phyloP scores from a whole-genome alignment of 2,329 filamentous ascomycete genomes.

The Ampelomyces quisqualis region DNA sequence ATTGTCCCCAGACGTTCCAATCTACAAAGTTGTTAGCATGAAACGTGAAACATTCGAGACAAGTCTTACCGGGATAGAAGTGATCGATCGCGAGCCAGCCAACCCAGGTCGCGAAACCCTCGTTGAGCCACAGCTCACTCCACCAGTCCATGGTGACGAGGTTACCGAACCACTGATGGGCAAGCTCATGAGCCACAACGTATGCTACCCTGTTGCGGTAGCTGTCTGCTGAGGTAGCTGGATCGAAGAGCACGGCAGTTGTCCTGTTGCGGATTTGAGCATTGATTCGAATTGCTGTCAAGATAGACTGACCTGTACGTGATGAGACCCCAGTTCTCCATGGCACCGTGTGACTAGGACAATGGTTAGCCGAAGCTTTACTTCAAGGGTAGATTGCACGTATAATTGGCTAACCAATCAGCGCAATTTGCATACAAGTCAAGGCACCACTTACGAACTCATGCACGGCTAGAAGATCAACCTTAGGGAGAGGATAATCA shows the following conservation, averaged over 20 bases:
- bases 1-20: constrained; percentile 97
- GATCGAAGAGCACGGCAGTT: constrained; percentile 94
- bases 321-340: constrained; percentile 98
- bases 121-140: constrained; percentile 87
- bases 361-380: constrained; percentile 44
- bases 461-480: constrained; percentile 93
- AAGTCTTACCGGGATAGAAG: constrained; percentile 69
- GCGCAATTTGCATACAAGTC: constrained; percentile 13
- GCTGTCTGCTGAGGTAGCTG: constrained; percentile 81
- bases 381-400: constrained; percentile 27
- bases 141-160: constrained; percentile 97
- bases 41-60: not conserved
- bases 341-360: constrained; percentile 69
- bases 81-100: constrained; percentile 91
- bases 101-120: constrained; percentile 97
- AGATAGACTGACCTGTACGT: constrained; percentile 69
- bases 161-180: constrained; percentile 95
- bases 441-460: constrained; percentile 70
- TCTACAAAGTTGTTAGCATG: constrained; percentile 53
- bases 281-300: too few relatives aligned
- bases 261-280: constrained; percentile 60
- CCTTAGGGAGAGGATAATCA: constrained; percentile 85
- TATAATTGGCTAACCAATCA: constrained; percentile 46
- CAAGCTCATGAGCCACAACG: constrained; percentile 96
- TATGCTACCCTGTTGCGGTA: constrained; percentile 96